Evolutionary conservation across 805 yeast genomes (phyloP).

Genomic region (Danielia oregonensis): DNA sequence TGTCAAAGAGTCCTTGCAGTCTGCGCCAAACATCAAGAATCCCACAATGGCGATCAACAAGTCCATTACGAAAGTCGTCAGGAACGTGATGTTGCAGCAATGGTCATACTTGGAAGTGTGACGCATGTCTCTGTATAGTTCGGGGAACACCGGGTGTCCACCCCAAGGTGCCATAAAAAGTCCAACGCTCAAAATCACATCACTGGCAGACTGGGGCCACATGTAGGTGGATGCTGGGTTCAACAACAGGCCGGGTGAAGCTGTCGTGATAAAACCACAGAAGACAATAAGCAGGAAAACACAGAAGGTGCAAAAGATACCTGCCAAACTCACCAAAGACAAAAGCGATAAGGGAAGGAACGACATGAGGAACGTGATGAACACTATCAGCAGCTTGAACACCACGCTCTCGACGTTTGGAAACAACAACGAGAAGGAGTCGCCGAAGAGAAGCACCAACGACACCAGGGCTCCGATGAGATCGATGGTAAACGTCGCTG

Average conservation of each 20-base stretch:
- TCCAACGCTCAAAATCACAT: constrained; percentile 52
- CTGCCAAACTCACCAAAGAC: constrained; percentile 52
- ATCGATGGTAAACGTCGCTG: constrained; percentile 51
- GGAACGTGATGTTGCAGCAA: constrained; percentile 53
- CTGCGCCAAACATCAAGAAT: constrained; percentile 74
- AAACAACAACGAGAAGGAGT: constrained; percentile 45
- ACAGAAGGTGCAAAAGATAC: constrained; percentile 52
- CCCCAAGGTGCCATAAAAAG: constrained; percentile 78
- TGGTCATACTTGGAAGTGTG: constrained; percentile 58
- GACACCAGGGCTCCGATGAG: constrained; percentile 59
- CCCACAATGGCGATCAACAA: constrained; percentile 61
- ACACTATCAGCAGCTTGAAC: constrained; percentile 38
- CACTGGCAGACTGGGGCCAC: constrained; percentile 30
- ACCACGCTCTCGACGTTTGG: constrained; percentile 2
- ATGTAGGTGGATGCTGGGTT: constrained; percentile 40
- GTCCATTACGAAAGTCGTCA: constrained; percentile 57
- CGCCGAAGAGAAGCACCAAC: constrained; percentile 56
- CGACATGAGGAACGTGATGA: constrained; percentile 41
- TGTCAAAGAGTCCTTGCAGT: constrained; percentile 69
- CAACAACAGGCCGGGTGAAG: constrained; percentile 54
- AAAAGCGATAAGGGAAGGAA: constrained; percentile 54
- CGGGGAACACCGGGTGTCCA: constrained; percentile 82
- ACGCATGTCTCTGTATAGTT: constrained; percentile 70
- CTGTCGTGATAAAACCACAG: constrained; percentile 41
- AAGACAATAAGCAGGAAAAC: constrained; percentile 43